phyloP scores from a whole-genome alignment of 768 basidiomycete genomes.

The Crassisporium funariophilum region DNA sequence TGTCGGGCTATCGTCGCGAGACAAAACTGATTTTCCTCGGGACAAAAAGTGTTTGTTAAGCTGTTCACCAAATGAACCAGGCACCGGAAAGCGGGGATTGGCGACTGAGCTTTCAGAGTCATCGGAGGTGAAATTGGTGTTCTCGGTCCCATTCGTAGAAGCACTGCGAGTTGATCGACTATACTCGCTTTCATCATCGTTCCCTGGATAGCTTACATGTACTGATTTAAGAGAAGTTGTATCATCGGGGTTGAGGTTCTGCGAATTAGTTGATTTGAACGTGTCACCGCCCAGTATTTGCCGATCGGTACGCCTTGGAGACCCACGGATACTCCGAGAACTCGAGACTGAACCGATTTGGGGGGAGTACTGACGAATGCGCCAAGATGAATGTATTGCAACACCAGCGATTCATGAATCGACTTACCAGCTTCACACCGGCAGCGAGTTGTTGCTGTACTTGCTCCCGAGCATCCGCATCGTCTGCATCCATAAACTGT shows the following conservation, averaged over 20 bases:
- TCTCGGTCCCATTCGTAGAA: conserved; percentile 48
- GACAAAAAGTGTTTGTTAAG: conserved; percentile 58
- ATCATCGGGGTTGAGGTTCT: conserved; percentile 47
- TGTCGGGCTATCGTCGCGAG: conserved; percentile 39
- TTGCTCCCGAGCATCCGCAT: conserved; percentile 79
- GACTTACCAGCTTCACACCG: conserved; percentile 68
- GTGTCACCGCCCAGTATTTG: conserved; percentile 43
- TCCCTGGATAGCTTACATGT: conserved; percentile 45
- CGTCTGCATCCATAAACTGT: conserved; percentile 91
- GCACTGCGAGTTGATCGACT: conserved; percentile 47
- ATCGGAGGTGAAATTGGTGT: conserved; percentile 58
- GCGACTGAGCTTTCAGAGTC: conserved; percentile 47
- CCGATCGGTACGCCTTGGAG: conserved; percentile 60
- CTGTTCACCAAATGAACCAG: conserved; percentile 62
- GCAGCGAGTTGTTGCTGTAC: conserved; percentile 83
- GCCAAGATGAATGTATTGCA: conserved; percentile 5
- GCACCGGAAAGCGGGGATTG: conserved; percentile 34
- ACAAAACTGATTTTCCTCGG: conserved; percentile 45
- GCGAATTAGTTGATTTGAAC: conserved; percentile 43
- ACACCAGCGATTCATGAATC: conserved; percentile 2
- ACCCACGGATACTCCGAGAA: conserved; percentile 69
- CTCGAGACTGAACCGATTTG: conserved; percentile 60
- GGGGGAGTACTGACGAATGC: conserved; percentile 59
- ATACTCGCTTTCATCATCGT: conserved; percentile 61
- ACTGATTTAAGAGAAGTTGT: conserved; percentile 35